Evolutionary conservation across 163 green algal genomes (phyloP).

Genomic region (Scenedesmus sp.): DNA sequence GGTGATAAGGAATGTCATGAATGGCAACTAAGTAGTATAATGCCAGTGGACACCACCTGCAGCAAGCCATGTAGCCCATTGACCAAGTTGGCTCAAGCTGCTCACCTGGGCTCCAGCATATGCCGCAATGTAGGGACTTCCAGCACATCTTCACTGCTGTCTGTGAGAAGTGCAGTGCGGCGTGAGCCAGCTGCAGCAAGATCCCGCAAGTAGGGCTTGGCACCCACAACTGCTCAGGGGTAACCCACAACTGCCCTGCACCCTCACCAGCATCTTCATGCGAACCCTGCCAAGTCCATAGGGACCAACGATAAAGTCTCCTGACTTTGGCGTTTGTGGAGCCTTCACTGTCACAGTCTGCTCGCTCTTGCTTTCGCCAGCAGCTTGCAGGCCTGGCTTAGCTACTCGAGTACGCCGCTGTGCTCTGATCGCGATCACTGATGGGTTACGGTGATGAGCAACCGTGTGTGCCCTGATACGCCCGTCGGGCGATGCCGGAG

Average conservation of each 20-base stretch:
- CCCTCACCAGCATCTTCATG: neutral
- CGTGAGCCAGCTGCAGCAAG: neutral
- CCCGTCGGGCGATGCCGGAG: neutral
- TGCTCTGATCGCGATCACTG: neutral
- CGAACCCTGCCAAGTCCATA: conserved; percentile 41
- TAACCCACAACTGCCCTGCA: no score
- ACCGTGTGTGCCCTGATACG: neutral
- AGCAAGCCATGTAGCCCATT: neutral
- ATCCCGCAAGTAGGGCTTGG: conserved; percentile 38
- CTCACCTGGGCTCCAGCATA: conserved; percentile 36
- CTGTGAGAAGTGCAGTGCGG: neutral
- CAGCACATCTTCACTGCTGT: conserved; percentile 25
- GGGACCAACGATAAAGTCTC: conserved; percentile 34
- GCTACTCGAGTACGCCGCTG: neutral
- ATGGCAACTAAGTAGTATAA: neutral
- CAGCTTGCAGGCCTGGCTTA: conserved; percentile 2
- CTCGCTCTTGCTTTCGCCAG: conserved; percentile 3
- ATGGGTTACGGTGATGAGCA: neutral
- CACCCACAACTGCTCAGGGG: neutral
- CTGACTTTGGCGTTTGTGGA: neutral
- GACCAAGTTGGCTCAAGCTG: neutral
- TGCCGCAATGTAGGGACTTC: conserved; percentile 35
- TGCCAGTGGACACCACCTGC: neutral
- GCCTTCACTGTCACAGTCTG: conserved; percentile 20
- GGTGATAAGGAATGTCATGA: no score